These are phyloP conservation scores for Fusarium phyllophilum DNA, from an alignment of 2,329 filamentous ascomycete species.

Conservation along the genomic window DNA sequence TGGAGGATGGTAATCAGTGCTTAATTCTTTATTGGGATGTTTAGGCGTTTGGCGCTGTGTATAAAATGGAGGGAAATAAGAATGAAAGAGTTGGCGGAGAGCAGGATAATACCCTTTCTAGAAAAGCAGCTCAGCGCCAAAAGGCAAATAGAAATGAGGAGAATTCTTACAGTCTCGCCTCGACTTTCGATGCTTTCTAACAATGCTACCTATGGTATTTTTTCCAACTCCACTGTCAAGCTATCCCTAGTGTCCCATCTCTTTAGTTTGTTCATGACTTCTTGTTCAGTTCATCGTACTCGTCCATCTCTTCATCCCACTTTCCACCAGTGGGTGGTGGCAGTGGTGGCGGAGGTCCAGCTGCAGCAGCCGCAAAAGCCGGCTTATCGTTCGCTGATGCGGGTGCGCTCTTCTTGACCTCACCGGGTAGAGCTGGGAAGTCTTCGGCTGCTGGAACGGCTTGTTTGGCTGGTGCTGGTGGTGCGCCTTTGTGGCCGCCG, in stretches of 20 bases:
- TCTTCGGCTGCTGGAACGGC: conserved; percentile 46
- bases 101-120: conserved; percentile 42
- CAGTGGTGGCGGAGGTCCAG: conserved; percentile 40
- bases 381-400: conserved; percentile 29
- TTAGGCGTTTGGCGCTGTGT: conserved; percentile 38
- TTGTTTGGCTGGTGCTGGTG: conserved; percentile 37
- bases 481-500: conserved; percentile 39
- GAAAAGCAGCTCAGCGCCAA: conserved; percentile 18
- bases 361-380: conserved; percentile 47
- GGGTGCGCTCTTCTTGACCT: conserved; percentile 38
- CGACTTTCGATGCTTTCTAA: conserved; percentile 33
- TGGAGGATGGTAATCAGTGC: conserved; percentile 55
- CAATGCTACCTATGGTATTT: conserved; percentile 39
- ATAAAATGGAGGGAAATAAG: conserved; percentile 27
- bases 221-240: conserved; percentile 20
- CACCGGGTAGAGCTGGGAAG: conserved; percentile 51
- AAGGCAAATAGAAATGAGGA: conserved; percentile 7
- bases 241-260: not conserved
- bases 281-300: conserved; percentile 54
- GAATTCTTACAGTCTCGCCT: conserved; percentile 37
- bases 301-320: conserved; percentile 70
- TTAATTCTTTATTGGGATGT: conserved; percentile 8
- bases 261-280: conserved; percentile 23
- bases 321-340: conserved; percentile 51
- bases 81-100: conserved; percentile 9